Conservation (phyloP, 2,329 filamentous ascomycete species). For the Venturia carpophila region DNA sequence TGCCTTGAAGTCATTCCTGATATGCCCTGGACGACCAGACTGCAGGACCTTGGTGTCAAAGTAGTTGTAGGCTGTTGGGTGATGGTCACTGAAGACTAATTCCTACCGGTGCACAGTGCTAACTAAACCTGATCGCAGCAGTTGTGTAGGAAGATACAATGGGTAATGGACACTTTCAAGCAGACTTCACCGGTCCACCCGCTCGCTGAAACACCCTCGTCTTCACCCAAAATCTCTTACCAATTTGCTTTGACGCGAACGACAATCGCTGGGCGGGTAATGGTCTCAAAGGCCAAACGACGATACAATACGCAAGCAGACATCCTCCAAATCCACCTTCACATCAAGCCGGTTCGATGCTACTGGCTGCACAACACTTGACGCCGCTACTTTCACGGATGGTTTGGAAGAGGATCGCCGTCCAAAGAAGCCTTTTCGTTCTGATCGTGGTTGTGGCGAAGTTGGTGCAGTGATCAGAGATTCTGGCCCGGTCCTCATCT, state of each 20-base stretch:
- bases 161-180: too few relatives aligned
- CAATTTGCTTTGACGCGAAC: slow-evolving; percentile 18
- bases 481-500: background rate
- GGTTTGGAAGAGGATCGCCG: background rate
- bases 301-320: slow-evolving; percentile 37
- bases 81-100: too few relatives aligned
- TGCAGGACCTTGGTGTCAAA: too few relatives aligned
- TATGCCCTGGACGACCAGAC: too few relatives aligned
- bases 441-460: background rate
- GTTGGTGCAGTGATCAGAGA: background rate
- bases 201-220: too few relatives aligned
- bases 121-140: too few relatives aligned
- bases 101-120: too few relatives aligned
- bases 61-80: too few relatives aligned
- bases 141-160: too few relatives aligned
- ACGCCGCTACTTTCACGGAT: slow-evolving; percentile 22
- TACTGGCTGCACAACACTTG: slow-evolving; percentile 13
- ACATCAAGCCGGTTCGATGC: slow-evolving; percentile 21
- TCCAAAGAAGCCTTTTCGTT: slow-evolving; percentile 14
- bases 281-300: slow-evolving; percentile 39
- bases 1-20: too few relatives aligned
- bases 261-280: slow-evolving; percentile 29
- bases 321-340: slow-evolving; percentile 31
- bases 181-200: too few relatives aligned
- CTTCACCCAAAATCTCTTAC: background rate